These are phyloP conservation scores for Kodamaea plutei DNA, from an alignment of 1,139 yeast species.

Conservation along the genomic window DNA sequence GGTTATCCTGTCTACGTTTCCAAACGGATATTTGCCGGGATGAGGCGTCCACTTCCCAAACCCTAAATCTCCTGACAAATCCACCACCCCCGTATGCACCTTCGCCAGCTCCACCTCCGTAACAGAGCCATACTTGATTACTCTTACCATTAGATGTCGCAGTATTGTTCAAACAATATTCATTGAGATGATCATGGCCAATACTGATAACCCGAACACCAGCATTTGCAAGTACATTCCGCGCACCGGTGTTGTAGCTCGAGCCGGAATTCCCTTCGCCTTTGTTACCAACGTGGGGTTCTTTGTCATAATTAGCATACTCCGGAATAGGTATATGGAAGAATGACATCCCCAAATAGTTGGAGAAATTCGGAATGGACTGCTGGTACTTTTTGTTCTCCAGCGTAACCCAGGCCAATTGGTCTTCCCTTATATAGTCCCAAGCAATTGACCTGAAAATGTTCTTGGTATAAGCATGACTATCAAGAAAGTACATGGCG, in stretches of 20 bases:
- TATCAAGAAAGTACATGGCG: conserved; percentile 70
- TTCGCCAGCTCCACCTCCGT: conserved; percentile 90
- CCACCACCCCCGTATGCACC: conserved; percentile 95
- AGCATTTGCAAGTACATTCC: conserved; percentile 50
- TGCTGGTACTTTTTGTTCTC: conserved; percentile 23
- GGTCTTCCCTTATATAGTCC: conserved; percentile 78
- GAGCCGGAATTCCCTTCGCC: conserved; percentile 82
- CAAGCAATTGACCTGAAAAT: conserved; percentile 72
- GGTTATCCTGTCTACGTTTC: conserved; percentile 62
- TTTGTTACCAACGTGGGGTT: conserved; percentile 51
- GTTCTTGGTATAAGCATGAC: conserved; percentile 65
- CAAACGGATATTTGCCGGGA: conserved; percentile 56
- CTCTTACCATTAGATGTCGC: no score
- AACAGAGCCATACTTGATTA: conserved; percentile 73
- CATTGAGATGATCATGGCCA: conserved; percentile 95
- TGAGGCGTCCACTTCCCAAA: conserved; percentile 60
- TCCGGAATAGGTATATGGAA: conserved; percentile 93
- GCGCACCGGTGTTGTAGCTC: conserved; percentile 58
- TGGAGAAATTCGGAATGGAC: conserved; percentile 27
- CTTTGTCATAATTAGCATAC: conserved; percentile 43
- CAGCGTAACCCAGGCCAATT: conserved; percentile 56
- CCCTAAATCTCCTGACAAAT: conserved; percentile 67
- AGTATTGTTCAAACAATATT: conserved; percentile 64
- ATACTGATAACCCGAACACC: conserved; percentile 73
- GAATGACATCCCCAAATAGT: conserved; percentile 75